These are phyloP conservation scores for Phoenix roebelenii DNA, from an alignment of 176 grass and related monocot genomes.

Conservation along the genomic window DNA sequence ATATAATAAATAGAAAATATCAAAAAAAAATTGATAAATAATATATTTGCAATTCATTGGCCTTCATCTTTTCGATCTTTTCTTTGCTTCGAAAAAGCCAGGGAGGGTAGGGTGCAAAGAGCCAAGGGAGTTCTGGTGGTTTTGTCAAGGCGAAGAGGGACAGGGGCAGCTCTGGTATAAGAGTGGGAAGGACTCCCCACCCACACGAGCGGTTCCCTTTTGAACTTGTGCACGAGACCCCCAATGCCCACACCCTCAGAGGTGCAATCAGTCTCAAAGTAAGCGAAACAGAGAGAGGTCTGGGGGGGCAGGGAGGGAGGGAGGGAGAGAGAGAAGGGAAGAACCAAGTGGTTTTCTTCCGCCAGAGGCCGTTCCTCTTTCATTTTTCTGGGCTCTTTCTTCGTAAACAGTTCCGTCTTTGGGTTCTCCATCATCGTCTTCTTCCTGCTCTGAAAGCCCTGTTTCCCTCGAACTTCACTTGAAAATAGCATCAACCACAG, in stretches of 20 bases:
- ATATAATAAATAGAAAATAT: too few relatives aligned
- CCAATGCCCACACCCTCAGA: not conserved
- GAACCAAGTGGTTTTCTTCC: not conserved
- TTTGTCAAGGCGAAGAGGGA: not conserved
- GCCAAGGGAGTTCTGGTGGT: conserved; percentile 9
- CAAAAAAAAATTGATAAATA: too few relatives aligned
- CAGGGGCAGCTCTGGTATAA: conserved; percentile 1
- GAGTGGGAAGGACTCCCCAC: conserved; percentile 4
- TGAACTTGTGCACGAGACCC: conserved; percentile 2
- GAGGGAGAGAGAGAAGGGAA: not conserved
- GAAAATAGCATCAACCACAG: too few relatives aligned
- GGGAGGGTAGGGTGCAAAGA: conserved; percentile 1
- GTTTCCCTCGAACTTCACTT: not conserved
- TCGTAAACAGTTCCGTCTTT: not conserved
- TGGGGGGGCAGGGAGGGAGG: not conserved
- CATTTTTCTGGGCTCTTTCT: not conserved
- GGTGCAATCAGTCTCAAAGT: not conserved
- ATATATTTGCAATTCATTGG: too few relatives aligned
- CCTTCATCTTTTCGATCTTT: not conserved
- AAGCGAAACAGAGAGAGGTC: not conserved
- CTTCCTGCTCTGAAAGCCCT: not conserved
- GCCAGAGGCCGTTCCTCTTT: not conserved
- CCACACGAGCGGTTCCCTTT: conserved; percentile 15
- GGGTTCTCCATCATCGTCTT: not conserved
- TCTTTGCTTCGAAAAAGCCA: conserved; percentile 7